Conservation (phyloP, 805 yeast genomes). For the Sugiyamaella marilandica region DNA sequence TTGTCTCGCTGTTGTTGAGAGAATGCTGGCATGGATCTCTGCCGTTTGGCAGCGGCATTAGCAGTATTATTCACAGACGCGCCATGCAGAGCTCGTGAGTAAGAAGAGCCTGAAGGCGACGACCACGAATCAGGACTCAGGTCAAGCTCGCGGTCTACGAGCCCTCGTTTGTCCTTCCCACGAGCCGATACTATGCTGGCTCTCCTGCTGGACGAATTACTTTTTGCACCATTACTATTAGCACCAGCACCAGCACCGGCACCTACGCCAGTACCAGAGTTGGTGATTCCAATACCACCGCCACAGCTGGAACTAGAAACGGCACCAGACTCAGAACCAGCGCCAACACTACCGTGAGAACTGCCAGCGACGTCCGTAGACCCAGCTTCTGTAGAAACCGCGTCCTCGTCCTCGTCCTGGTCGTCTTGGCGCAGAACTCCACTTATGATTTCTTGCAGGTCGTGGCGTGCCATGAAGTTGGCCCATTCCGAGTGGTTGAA, state of each 20-base stretch:
- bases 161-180: background rate
- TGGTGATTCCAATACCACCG: no score
- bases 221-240: background rate
- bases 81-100: no score
- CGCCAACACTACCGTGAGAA: no score
- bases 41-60: conserved; percentile 1
- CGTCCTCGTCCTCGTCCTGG: background rate
- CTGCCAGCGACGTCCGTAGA: no score
- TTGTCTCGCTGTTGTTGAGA: conserved; percentile 1
- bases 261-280: background rate
- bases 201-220: background rate
- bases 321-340: background rate
- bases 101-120: background rate
- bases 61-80: background rate
- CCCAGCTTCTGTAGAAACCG: no score
- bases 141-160: background rate
- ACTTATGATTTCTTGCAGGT: background rate
- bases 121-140: background rate
- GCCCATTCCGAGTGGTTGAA: conserved; percentile 20
- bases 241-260: background rate
- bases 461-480: conserved; percentile 6
- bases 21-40: conserved; percentile 1
- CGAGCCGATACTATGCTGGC: background rate
- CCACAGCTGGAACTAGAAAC: background rate
- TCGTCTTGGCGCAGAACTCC: background rate